Evolutionary conservation across 2,329 filamentous ascomycete genomes (phyloP).

Genomic region (Paracoccidioides lutzii): DNA sequence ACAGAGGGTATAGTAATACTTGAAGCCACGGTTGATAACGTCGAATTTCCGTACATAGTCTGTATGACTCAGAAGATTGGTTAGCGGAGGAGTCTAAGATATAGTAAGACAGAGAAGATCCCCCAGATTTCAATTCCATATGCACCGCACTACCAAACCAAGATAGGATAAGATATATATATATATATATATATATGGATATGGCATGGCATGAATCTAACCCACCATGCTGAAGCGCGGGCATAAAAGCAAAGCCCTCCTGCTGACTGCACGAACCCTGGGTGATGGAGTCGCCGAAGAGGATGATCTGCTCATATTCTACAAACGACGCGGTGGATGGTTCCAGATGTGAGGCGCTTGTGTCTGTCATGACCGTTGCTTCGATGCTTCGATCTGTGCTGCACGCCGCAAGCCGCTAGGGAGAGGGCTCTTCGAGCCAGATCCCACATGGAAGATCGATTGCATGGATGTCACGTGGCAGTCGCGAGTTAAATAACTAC

Average conservation of each 20-base stretch:
- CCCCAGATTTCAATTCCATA: no score
- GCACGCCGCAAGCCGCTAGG: no score
- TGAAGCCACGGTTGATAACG: constrained; percentile 77
- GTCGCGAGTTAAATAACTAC: no score
- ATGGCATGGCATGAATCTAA: constrained; percentile 11
- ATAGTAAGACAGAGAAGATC: no score
- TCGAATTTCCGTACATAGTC: constrained; percentile 67
- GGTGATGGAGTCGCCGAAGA: constrained; percentile 85
- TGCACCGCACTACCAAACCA: no score
- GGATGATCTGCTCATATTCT: constrained; percentile 57
- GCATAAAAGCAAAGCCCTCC: constrained; percentile 61
- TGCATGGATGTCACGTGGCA: no score
- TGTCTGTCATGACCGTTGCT: background rate
- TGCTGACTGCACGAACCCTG: constrained; percentile 51
- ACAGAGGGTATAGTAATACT: constrained; percentile 21
- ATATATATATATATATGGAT: no score
- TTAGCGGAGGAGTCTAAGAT: no score
- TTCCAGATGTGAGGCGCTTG: background rate
- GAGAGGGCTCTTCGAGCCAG: no score
- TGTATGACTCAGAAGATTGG: constrained; percentile 22
- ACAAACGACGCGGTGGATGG: background rate
- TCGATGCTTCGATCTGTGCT: background rate
- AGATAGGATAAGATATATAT: no score
- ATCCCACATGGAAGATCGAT: no score
- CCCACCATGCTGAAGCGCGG: constrained; percentile 56